Percentiles rank a stretch among this genome's conserved stretches.
phyloP scores from a whole-genome alignment of 1,284 basidiomycete species.

The Schizophyllum amplum region DNA sequence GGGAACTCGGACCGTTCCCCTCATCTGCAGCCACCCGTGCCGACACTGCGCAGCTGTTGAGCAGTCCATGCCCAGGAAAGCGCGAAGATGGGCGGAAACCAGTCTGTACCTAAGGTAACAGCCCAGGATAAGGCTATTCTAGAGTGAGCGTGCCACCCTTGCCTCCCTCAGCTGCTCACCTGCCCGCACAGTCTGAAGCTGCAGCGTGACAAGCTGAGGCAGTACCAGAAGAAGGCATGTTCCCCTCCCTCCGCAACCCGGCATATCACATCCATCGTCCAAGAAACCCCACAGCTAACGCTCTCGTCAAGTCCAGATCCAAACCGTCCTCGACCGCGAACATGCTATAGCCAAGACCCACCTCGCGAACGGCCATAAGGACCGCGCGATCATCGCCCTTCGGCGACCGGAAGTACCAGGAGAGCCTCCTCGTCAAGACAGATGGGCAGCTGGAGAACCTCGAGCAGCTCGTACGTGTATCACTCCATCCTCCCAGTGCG shows the following conservation, averaged over 20 bases:
- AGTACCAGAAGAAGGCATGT: slow-evolving; percentile 89
- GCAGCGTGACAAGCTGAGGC: slow-evolving; percentile 91
- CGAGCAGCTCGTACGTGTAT: slow-evolving; percentile 75
- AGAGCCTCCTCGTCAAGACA: slow-evolving; percentile 80
- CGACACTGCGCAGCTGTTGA: not conserved
- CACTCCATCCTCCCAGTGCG: too few relatives aligned
- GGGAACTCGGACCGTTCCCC: too few relatives aligned
- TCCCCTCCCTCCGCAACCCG: not conserved
- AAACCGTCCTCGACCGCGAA: slow-evolving; percentile 81
- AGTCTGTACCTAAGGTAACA: slow-evolving; percentile 86
- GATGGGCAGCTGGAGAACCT: slow-evolving; percentile 86
- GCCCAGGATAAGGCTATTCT: slow-evolving; percentile 63
- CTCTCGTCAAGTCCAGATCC: slow-evolving; percentile 54
- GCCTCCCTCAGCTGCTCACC: not conserved
- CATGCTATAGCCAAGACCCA: slow-evolving; percentile 84
- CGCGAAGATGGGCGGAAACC: slow-evolving; percentile 54
- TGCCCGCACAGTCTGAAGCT: slow-evolving; percentile 65
- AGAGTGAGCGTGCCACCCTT: slow-evolving; percentile 7
- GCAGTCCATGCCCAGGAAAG: not conserved
- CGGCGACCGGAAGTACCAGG: slow-evolving; percentile 91
- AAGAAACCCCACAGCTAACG: not conserved
- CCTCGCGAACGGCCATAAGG: slow-evolving; percentile 76
- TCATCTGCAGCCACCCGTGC: too few relatives aligned
- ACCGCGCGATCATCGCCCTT: slow-evolving; percentile 80
- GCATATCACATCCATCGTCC: too few relatives aligned